phyloP scores from a whole-genome alignment of 257 asterid genomes.

The Fraxinus cuspidata region DNA sequence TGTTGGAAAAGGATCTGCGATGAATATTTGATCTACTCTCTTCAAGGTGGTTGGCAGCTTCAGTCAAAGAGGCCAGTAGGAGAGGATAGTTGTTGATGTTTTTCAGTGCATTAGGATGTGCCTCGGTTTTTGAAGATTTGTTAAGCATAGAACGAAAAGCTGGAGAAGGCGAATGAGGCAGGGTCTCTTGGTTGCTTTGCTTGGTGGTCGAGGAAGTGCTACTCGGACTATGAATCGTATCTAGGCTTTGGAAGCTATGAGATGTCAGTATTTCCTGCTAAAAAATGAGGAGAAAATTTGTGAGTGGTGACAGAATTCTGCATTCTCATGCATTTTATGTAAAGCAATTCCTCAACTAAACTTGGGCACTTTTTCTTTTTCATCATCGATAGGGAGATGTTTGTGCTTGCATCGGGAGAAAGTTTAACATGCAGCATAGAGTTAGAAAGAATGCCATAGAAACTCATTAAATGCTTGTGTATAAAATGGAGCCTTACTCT shows the following conservation, averaged over 20 bases:
- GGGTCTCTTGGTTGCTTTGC: slow-evolving; percentile 28
- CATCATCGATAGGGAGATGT: background rate
- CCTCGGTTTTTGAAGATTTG: slow-evolving; percentile 70
- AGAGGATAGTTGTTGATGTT: slow-evolving; percentile 86
- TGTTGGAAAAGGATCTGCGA: slow-evolving; percentile 58
- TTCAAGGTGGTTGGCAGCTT: slow-evolving; percentile 66
- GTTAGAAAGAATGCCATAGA: background rate
- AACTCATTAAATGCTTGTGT: background rate
- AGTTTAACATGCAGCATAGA: background rate
- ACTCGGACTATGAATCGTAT: slow-evolving; percentile 37
- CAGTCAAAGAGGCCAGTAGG: slow-evolving; percentile 72
- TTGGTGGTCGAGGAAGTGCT: slow-evolving; percentile 43
- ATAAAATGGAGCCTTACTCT: slow-evolving; percentile 31
- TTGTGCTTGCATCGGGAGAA: background rate
- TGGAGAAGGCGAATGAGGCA: slow-evolving; percentile 67
- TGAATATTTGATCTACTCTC: slow-evolving; percentile 60
- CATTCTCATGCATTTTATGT: too few relatives aligned
- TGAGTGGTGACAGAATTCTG: too few relatives aligned
- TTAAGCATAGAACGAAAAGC: slow-evolving; percentile 45
- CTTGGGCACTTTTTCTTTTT: too few relatives aligned
- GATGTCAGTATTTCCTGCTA: slow-evolving; percentile 41
- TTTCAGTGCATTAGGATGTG: slow-evolving; percentile 83
- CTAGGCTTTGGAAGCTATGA: slow-evolving; percentile 34
- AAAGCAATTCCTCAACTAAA: background rate
- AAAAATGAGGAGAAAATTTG: background rate